Base-by-base conservation (phyloP, 805 yeast species). In the Suhomyces sp. region DNA sequence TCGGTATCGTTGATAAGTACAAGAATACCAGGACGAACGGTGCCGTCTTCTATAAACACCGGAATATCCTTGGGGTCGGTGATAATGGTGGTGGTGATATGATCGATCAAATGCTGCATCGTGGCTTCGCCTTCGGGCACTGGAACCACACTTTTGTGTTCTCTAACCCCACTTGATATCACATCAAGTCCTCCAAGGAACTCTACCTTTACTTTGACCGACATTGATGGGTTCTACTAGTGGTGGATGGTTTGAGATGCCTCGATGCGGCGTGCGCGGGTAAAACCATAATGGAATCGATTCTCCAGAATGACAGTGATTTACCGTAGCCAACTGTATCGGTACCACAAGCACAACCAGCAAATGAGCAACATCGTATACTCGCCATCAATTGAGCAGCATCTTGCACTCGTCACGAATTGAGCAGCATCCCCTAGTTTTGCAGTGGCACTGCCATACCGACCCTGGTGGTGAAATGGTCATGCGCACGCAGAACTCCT, bases 1-100 rank as follows among this genome's bases (percentile, higher is more conserved):
- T 93, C 99, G 0, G 96, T 84, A 65, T 93, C 98, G 63, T 93
- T 93, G 55, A 93, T 87, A 51, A 93, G 77, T 8, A 94, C 97
- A 54, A 93, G 73, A 45, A 93, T 89, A 2, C 99, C 99, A 0
- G 98, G 97, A 47, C 98, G 82, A 12, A 90, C 84, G 1, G 85
- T 80, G 9, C 76, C 96, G 58, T 89, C 92, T 60, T 89, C 94
- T 6, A 92, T 76, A 62, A 93, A 91, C 10, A 91, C 86, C 3
- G 83, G 86, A 25, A 79, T 72, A 62, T 87, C 91, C 53, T 81
- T 82, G 31, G 81, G 75, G 54, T 86, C 83, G 24, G 75, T 73
- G 29, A 87, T 79, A 66, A 87, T 75, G 12, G 76, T 76, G 6
- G 71, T 69, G 6, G 80, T 75, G 39, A 91, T 80, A 48, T 77